Evolutionary conservation across 805 yeast genomes (phyloP).

Genomic region (Ogataea nitratoaversa): DNA sequence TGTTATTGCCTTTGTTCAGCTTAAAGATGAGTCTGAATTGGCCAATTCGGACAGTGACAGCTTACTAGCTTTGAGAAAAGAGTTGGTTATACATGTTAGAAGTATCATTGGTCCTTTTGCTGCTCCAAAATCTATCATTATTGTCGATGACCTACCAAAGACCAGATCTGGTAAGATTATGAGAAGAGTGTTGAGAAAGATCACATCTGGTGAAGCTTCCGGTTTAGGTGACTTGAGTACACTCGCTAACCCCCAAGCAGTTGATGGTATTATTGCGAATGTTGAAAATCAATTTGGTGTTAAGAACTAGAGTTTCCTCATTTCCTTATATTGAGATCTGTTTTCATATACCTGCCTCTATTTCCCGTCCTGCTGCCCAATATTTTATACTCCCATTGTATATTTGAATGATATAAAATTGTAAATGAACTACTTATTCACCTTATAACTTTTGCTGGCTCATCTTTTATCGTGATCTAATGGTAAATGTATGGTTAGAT

Average conservation of each 20-base stretch:
- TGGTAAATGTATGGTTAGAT: too few relatives aligned
- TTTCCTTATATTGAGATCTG: background rate
- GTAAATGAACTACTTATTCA: too few relatives aligned
- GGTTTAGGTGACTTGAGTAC: slow-evolving; percentile 92
- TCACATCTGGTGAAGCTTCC: slow-evolving; percentile 87
- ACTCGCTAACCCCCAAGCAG: slow-evolving; percentile 79
- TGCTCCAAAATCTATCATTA: slow-evolving; percentile 79
- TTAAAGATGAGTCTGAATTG: slow-evolving; percentile 46
- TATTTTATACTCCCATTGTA: too few relatives aligned
- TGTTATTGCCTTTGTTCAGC: slow-evolving; percentile 75
- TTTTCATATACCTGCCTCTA: background rate
- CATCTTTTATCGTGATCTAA: too few relatives aligned
- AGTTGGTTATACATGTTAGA: slow-evolving; percentile 82
- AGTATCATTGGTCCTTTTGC: slow-evolving; percentile 93
- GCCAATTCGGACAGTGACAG: slow-evolving; percentile 38
- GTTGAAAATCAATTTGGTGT: slow-evolving; percentile 46
- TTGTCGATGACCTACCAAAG: slow-evolving; percentile 93
- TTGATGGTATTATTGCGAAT: slow-evolving; percentile 67
- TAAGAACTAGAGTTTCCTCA: slow-evolving; percentile 22
- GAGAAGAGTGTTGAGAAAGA: slow-evolving; percentile 95
- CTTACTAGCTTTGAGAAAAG: slow-evolving; percentile 61
- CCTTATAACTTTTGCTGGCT: too few relatives aligned
- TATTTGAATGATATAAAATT: too few relatives aligned
- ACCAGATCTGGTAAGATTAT: slow-evolving; percentile 98
- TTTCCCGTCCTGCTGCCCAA: too few relatives aligned